Base-by-base conservation (phyloP, 2,329 filamentous ascomycete species). In the Didymella exigua region DNA sequence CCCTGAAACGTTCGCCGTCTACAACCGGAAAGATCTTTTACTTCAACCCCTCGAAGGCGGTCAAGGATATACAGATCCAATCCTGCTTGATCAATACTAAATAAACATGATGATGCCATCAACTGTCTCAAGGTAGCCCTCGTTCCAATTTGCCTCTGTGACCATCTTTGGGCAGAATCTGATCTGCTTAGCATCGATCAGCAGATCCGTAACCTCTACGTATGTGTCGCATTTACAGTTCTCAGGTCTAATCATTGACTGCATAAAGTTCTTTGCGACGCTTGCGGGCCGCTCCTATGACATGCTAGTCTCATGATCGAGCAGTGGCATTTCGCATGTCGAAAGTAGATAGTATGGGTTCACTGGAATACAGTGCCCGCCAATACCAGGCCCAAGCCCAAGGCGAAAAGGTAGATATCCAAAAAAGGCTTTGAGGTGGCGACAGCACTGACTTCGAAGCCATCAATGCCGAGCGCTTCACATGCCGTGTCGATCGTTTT, bases 281-380 rank as follows among this genome's bases (percentile, higher is more conserved):
- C 16, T 29, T 10, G 38, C 29, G 10, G 47, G 47, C 10, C 47
- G 37, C 21, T 33, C 18, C 29, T n/a, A 42, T 8, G 21, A 42
- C 29, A 34, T 27, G 5, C 23, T 33, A 11, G 30, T 29, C 0
- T 78, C 80, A 2, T 72, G 66, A 40, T 76, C 62, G 3, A 84
- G 70, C 0, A 84, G 66, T 3, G 82, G 82, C 41, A 83, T 77
- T 4, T 71, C 63, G 59, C 72, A 78, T 61, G 79, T 82, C 19
- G 77, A 76, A 9, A 84, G 69, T 16, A 84, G 71, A 59, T 84
- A 84, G 70, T 78, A 78, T 0, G 82, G 82, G 54, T 84, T 84
- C 56, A 84, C 76, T 0, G 82, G 82, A 53, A 84, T 84, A 58
- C 82, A 84, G 65, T 84, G 82, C 0, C 82, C 82, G 1, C 82